Percentiles rank a stretch among this genome's conserved stretches.
These are phyloP conservation scores for Candida quercuum DNA, from an alignment of 805 yeast species.

Conservation along the genomic window DNA sequence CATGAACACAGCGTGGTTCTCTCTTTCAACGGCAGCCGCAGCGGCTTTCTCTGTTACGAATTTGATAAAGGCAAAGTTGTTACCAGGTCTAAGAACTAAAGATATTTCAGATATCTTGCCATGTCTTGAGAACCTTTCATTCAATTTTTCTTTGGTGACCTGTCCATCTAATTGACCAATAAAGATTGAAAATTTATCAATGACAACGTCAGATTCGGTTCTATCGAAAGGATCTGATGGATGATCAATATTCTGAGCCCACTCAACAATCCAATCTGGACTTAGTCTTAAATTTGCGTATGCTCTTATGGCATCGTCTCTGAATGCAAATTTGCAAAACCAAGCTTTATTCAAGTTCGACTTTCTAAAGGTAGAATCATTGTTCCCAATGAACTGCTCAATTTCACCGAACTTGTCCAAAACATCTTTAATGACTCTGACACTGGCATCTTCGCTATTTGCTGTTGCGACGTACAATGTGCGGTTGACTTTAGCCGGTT, in stretches of 20 bases:
- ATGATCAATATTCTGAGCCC: constrained; percentile 81
- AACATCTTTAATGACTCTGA: constrained; percentile 30
- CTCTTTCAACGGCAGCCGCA: constrained; percentile 81
- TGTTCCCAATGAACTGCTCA: constrained; percentile 53
- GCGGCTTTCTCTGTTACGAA: constrained; percentile 66
- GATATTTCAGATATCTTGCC: constrained; percentile 58
- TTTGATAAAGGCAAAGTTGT: constrained; percentile 68
- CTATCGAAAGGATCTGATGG: constrained; percentile 25
- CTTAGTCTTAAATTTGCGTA: constrained; percentile 61
- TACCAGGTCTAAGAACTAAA: constrained; percentile 45
- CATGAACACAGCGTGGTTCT: constrained; percentile 72
- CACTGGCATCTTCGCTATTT: constrained; percentile 23
- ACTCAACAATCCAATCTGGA: constrained; percentile 57
- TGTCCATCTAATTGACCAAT: constrained; percentile 64
- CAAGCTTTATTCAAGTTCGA: constrained; percentile 39
- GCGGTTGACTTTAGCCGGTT: constrained; percentile 86
- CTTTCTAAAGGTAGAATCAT: constrained; percentile 26
- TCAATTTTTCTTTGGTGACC: constrained; percentile 50
- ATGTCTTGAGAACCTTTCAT: constrained; percentile 56
- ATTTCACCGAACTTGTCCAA: constrained; percentile 64
- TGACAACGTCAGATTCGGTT: constrained; percentile 32
- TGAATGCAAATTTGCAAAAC: constrained; percentile 73
- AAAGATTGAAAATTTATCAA: constrained; percentile 72
- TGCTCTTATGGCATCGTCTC: constrained; percentile 86
- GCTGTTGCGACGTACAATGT: constrained; percentile 58